Percentiles rank a stretch among this genome's conserved stretches.
Conservation (phyloP, 2,329 filamentous ascomycete species). For the Hirsutella thompsonii region DNA sequence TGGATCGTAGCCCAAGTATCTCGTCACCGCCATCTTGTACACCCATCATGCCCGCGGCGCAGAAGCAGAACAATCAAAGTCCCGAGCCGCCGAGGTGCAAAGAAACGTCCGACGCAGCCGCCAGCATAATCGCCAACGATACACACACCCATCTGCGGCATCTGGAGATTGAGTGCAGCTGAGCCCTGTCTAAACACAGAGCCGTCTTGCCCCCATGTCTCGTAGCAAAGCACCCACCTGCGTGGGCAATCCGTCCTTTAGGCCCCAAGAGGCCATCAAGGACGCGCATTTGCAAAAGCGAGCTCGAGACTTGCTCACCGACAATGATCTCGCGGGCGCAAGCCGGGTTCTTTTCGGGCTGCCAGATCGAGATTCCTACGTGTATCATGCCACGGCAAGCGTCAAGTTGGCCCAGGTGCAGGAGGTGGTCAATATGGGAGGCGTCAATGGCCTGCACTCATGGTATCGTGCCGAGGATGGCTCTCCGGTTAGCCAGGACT, state of each 20-base stretch:
- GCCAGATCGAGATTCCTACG: slow-evolving; percentile 30
- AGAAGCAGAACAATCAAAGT: too few relatives aligned
- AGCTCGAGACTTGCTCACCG: slow-evolving; percentile 23
- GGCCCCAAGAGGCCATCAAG: slow-evolving; percentile 24
- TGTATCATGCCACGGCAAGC: slow-evolving; percentile 37
- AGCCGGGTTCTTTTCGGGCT: slow-evolving; percentile 30
- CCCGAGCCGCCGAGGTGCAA: too few relatives aligned
- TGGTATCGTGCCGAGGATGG: slow-evolving; percentile 32
- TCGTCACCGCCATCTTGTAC: too few relatives aligned
- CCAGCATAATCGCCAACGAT: background rate
- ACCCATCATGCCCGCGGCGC: too few relatives aligned
- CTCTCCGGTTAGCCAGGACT: slow-evolving; percentile 14
- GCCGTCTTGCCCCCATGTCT: background rate
- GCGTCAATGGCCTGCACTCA: slow-evolving; percentile 30
- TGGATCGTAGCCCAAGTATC: too few relatives aligned
- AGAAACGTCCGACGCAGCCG: too few relatives aligned
- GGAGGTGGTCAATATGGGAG: slow-evolving; percentile 28
- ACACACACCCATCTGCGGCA: background rate
- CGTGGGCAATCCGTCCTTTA: slow-evolving; percentile 30
- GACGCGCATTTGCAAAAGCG: slow-evolving; percentile 24
- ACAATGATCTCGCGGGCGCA: slow-evolving; percentile 31
- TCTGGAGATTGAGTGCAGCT: background rate
- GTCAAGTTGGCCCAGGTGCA: slow-evolving; percentile 36
- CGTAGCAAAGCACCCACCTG: slow-evolving; percentile 20
- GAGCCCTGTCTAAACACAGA: background rate